A percentile compares a stretch with the other conserved stretches of the same genome.
These are phyloP conservation scores for Plectosphaerella sp. DNA, from an alignment of 2,329 filamentous ascomycete species.

Conservation along the genomic window DNA sequence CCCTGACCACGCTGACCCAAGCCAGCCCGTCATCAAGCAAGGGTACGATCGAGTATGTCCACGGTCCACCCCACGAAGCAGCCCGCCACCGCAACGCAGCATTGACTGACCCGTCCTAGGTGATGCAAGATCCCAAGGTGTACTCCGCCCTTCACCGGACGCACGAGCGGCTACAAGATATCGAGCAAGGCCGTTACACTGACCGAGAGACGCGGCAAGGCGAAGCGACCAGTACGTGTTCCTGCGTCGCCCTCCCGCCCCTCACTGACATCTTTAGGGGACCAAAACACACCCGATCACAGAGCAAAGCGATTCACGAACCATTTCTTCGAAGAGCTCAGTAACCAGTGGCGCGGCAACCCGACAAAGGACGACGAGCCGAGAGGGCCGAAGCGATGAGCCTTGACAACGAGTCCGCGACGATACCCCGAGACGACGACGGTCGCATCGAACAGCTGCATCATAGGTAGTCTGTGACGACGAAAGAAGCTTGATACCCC, in stretches of 20 bases:
- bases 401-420: not conserved
- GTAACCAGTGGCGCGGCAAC: constrained; percentile 43
- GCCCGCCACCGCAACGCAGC: too few relatives aligned
- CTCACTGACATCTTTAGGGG: not conserved
- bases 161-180: not conserved
- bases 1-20: too few relatives aligned
- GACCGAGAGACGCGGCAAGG: constrained; percentile 46
- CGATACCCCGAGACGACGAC: not conserved
- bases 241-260: not conserved
- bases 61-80: too few relatives aligned
- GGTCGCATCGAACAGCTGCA: not conserved
- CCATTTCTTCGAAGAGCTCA: constrained; percentile 47
- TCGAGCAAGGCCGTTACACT: constrained; percentile 42
- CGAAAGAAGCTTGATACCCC: not conserved
- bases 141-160: too few relatives aligned
- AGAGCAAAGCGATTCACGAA: constrained; percentile 9
- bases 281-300: not conserved
- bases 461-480: not conserved
- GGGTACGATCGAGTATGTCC: too few relatives aligned
- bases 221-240: constrained; percentile 42
- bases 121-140: too few relatives aligned
- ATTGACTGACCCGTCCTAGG: too few relatives aligned
- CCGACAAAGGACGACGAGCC: constrained; percentile 28
- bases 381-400: not conserved
- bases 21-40: too few relatives aligned